Base-by-base conservation (phyloP, 805 yeast genomes). In the Schwanniomyces vanrijiae region DNA sequence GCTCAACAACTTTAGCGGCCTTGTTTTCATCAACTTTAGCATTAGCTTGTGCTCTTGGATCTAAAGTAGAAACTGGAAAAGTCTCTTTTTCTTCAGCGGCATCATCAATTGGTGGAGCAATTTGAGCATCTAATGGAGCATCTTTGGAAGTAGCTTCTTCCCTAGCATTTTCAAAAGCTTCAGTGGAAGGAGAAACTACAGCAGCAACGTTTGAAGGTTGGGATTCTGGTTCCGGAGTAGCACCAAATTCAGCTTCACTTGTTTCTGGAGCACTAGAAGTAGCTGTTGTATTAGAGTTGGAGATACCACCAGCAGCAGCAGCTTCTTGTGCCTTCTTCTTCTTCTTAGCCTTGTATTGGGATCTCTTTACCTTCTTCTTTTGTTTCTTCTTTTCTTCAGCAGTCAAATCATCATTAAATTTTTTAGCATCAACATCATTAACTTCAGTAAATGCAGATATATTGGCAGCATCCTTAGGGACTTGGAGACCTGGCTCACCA, bases 401-500 rank as follows among this genome's bases (percentile, higher is more conserved):
- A 22, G 62, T 31, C 40, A 65, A 51, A 35, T 51, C 29, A 43
- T 59, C 80, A 55, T 86, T 86, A 55, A 87, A 73, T 43, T 78
- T 73, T 63, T 66, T 65, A 25, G 69, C 64, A 54, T 69, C 73
- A 11, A 65, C 86, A 44, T 77, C 75, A 50, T 79, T 70, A 20
- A 83, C 75, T 54, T 82, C 78, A 40, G 68, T 65, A 59, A 90
- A 86, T 42, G 83, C 96, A 49, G 78, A 72, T 56, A 88, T 80
- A n/a, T 81, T 76, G 38, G 76, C 77, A 16, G 88, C 77, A 59
- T 86, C 78, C 37, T 69, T 58, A 41, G 92, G 92, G 54, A 86
- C 62, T 33, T 72, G 78, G 50, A 87, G 76, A 40, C 96, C 96
- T 24, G 94, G 90, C 59, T 86, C 91, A 42, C 89, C 87, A 31